Base-by-base conservation (phyloP, 345 rosid species). In the Nephelium lappaceum region DNA sequence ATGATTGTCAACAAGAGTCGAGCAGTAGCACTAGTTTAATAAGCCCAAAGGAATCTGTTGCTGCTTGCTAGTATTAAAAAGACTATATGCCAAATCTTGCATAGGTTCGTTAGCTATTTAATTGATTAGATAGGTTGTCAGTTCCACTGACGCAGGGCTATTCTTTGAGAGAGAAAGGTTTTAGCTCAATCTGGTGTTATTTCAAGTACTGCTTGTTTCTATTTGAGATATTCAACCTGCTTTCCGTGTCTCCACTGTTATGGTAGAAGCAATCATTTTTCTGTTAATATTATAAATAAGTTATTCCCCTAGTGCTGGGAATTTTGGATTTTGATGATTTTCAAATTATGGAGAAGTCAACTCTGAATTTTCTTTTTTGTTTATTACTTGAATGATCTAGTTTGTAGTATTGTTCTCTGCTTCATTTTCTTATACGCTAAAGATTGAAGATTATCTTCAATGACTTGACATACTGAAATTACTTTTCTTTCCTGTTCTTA, bases 401-500 rank as follows among this genome's bases (percentile, higher is more conserved):
- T n/a, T 63, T 75, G 5, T 11, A n/a, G 71, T 45, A 64, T 49
- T 41, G 65, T 42, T 25, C 43, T 65, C 18, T 57, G 25, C 57
- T 65, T 70, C 3, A 24, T 70, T 62, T 66, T 24, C 64, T 45
- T 79, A 15, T 67, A 55, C 8, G 42, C 19, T 73, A 31, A 1
- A 79, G 76, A 68, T 60, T 47, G 23, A 72, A 47, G 10, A 58
- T 76, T 53, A 49, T 68, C 8, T 16, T 75, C 14, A 14, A 11
- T 67, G 23, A 66, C 10, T 67, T 39, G 12, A 5, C 11, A 43
- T 81, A 62, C 75, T 85, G 64, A 81, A 61, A 58, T 77, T 79
- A n/a, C 65, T 25, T 75, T 14, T 74, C 55, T 57, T 43, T 42
- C 45, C 21, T 69, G 3, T 11, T 86, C 81, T 79, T 84, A 95